These are phyloP conservation scores for Juglanconis oblonga DNA, from an alignment of 2,329 filamentous ascomycete genomes.

Conservation along the genomic window DNA sequence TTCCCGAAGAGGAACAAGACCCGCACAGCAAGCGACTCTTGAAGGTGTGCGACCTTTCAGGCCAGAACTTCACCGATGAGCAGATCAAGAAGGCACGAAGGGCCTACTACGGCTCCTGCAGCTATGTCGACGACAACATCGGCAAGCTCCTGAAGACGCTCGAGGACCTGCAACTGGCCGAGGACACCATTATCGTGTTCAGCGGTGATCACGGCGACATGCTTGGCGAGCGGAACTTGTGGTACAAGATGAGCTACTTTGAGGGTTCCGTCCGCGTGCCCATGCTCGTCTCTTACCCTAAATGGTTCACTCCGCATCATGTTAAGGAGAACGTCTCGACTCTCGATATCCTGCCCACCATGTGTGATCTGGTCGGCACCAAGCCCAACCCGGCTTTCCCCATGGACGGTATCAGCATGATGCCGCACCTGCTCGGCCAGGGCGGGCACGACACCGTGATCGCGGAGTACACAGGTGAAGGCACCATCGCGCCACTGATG, in stretches of 20 bases:
- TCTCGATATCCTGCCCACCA: constrained; percentile 83
- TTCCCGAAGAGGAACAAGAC: constrained; percentile 79
- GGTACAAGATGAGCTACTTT: constrained; percentile 99
- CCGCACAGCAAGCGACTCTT: constrained; percentile 82
- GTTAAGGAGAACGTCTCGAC: constrained; percentile 86
- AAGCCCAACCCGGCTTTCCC: constrained; percentile 69
- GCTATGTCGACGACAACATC: constrained; percentile 90
- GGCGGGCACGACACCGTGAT: constrained; percentile 83
- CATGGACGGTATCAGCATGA: constrained; percentile 78
- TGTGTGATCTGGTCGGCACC: constrained; percentile 77
- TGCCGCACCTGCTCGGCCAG: constrained; percentile 69
- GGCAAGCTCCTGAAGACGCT: constrained; percentile 76
- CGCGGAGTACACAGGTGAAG: constrained; percentile 92
- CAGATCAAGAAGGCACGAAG: constrained; percentile 82
- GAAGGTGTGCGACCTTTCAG: constrained; percentile 83
- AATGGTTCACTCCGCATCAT: constrained; percentile 70
- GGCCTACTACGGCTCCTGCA: constrained; percentile 90
- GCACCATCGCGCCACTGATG: constrained; percentile 82
- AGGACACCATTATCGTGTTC: constrained; percentile 89
- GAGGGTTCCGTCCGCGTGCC: constrained; percentile 89
- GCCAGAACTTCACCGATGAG: constrained; percentile 77
- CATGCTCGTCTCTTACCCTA: constrained; percentile 78
- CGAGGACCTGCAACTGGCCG: constrained; percentile 73
- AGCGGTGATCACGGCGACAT: constrained; percentile 94
- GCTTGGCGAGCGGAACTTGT: constrained; percentile 86